Conservation (phyloP, 1,284 basidiomycete species). For the Irpex sp. region DNA sequence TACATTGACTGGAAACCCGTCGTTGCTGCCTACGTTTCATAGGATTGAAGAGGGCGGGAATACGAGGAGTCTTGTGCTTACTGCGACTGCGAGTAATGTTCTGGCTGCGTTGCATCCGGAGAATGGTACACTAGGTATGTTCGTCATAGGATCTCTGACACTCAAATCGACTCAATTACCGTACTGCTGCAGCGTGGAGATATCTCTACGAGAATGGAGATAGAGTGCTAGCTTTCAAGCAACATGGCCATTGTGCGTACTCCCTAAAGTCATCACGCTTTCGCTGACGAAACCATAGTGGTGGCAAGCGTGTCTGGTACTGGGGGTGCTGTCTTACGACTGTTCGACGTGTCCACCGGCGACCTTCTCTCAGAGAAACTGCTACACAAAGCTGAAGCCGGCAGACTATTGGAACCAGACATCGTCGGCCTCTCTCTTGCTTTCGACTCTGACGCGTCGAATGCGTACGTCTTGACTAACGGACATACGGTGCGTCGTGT, state of each 20-base stretch:
- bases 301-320: slow-evolving; percentile 74
- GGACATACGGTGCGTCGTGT: slow-evolving; percentile 51
- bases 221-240: slow-evolving; percentile 63
- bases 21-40: slow-evolving; percentile 55
- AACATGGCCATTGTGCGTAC: slow-evolving; percentile 52
- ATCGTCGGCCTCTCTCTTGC: slow-evolving; percentile 39
- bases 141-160: not conserved
- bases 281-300: slow-evolving; percentile 32
- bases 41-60: slow-evolving; percentile 28
- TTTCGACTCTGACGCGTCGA: slow-evolving; percentile 28
- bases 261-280: not conserved
- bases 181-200: slow-evolving; percentile 64
- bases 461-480: slow-evolving; percentile 52
- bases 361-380: slow-evolving; percentile 63
- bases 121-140: slow-evolving; percentile 70
- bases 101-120: slow-evolving; percentile 70
- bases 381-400: slow-evolving; percentile 44
- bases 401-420: slow-evolving; percentile 45
- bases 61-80: slow-evolving; percentile 52
- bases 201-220: slow-evolving; percentile 66
- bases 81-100: slow-evolving; percentile 73
- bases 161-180: not conserved
- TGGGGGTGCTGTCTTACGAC: slow-evolving; percentile 65
- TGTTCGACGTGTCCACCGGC: slow-evolving; percentile 65
- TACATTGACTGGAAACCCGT: slow-evolving; percentile 44